Evolutionary conservation across 2,329 filamentous ascomycete species (phyloP), one percentile per base, ranked within the genome.

Genomic region (Domatiomyces catenatus): DNA sequence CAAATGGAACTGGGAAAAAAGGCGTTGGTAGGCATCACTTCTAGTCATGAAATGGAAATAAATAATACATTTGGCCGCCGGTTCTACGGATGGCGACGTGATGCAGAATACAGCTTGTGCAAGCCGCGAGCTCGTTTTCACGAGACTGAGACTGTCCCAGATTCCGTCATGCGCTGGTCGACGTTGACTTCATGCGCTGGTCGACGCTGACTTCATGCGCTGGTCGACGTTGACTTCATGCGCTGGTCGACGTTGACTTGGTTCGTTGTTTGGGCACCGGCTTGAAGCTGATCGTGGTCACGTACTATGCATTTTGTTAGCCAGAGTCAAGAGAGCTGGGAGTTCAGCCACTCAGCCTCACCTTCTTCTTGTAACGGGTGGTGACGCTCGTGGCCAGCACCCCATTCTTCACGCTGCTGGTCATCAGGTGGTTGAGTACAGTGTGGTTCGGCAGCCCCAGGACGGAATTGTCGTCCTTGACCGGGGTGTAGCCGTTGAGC

Each of bases 391-490:
- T 93, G 32, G 92, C 92, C 57, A 98, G 74, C 22, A 96, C 86
- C 56, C 90, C 89, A 59, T 94, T 88, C 72, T 94, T 95, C 67
- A 98, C 98, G 66, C 89, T 95, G 67, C 90, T 96, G 2, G 92
- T 98, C 47, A 90, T 90, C 59, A 98, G 72, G 66, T 98, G 92
- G 59, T 98, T 98, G 56, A 98, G 71, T 28, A 96, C 87, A 0
- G 92, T 95, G 63, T 98, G 90, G 62, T 96, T 98, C 12, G 92
- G 92, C 77, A 95, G 90, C 59, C 87, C 92, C 56, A 98, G 71
- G 54, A 98, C 92, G 68, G 89, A 95, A 67, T 90, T 94, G 68
- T 98, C 92, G 65, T 98, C 92, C 71, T 96, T 96, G 75, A 94
- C 87, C 5, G 90, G 81, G 22, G 86, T 88, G 2, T 81, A 83